Evolutionary conservation across 1,284 basidiomycete species (phyloP).

Genomic region (Polyporus tsugae): DNA sequence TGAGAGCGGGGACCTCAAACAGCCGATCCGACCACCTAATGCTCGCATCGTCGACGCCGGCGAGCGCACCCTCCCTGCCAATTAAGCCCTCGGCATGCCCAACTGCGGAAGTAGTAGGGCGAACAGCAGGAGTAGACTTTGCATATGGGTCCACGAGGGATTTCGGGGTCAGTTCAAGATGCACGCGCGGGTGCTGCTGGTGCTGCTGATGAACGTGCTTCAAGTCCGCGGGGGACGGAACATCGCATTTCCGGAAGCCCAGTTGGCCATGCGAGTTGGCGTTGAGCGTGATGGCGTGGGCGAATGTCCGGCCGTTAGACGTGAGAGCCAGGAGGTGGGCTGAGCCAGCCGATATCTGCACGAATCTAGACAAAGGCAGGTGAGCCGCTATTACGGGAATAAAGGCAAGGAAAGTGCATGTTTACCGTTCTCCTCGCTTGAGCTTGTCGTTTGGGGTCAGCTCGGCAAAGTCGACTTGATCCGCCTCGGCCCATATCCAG

Average conservation of each 20-base stretch:
- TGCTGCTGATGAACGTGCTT: conserved; percentile 43
- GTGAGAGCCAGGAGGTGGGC: conserved; percentile 91
- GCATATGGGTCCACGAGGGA: conserved; percentile 60
- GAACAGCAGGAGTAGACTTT: conserved; percentile 44
- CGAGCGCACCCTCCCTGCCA: conserved; percentile 28
- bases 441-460: conserved; percentile 56
- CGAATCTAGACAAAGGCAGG: conserved; percentile 56
- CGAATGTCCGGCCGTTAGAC: conserved; percentile 82
- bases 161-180: conserved; percentile 60
- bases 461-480: conserved; percentile 57
- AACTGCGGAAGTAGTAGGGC: conserved; percentile 34
- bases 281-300: conserved; percentile 76
- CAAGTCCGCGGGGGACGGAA: conserved; percentile 50
- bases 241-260: conserved; percentile 73
- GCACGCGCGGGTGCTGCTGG: conserved; percentile 35
- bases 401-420: neutral
- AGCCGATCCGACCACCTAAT: conserved; percentile 79
- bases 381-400: conserved; percentile 8
- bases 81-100: conserved; percentile 21
- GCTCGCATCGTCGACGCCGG: conserved; percentile 52
- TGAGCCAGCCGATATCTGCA: conserved; percentile 76
- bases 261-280: conserved; percentile 92
- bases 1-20: conserved; percentile 84
- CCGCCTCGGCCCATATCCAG: conserved; percentile 67
- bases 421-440: conserved; percentile 64